phyloP scores from a whole-genome alignment of 306 rosid species.

The Heteromeles arbutifolia region DNA sequence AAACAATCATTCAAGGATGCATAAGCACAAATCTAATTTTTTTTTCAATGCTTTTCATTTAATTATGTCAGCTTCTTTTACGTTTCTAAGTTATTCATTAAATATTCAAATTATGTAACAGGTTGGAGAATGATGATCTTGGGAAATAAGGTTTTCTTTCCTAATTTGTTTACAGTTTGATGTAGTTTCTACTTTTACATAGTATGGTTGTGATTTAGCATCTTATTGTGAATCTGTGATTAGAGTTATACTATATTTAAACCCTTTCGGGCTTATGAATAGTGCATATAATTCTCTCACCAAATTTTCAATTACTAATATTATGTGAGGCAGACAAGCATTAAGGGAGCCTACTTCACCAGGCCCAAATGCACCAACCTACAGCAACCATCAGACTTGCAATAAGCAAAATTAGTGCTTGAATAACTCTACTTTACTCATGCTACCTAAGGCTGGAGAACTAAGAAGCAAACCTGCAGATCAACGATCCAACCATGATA shows the following conservation, averaged over 20 bases:
- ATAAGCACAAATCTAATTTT: not conserved
- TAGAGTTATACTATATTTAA: not conserved
- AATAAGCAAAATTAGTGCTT: not conserved
- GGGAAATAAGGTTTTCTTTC: not conserved
- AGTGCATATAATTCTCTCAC: not conserved
- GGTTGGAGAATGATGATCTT: not conserved
- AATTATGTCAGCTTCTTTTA: not conserved
- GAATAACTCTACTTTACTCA: not conserved
- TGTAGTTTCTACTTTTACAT: not conserved
- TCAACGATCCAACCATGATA: slow-evolving; percentile 99
- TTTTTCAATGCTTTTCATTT: not conserved
- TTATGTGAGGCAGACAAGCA: not conserved
- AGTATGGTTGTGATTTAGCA: not conserved
- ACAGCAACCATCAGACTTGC: not conserved
- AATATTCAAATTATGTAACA: not conserved
- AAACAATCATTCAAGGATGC: not conserved
- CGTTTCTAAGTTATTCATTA: not conserved
- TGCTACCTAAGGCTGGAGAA: slow-evolving; percentile 12
- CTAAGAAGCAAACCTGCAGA: slow-evolving; percentile 57
- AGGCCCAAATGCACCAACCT: slow-evolving; percentile 1
- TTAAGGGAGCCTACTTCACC: not conserved
- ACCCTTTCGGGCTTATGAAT: not conserved
- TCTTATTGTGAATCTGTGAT: not conserved
- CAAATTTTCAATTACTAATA: not conserved
- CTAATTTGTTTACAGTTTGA: not conserved